Percentiles rank a stretch among this genome's conserved stretches.
These are phyloP conservation scores for Casuarina glauca DNA, from an alignment of 306 rosid species.

Conservation along the genomic window DNA sequence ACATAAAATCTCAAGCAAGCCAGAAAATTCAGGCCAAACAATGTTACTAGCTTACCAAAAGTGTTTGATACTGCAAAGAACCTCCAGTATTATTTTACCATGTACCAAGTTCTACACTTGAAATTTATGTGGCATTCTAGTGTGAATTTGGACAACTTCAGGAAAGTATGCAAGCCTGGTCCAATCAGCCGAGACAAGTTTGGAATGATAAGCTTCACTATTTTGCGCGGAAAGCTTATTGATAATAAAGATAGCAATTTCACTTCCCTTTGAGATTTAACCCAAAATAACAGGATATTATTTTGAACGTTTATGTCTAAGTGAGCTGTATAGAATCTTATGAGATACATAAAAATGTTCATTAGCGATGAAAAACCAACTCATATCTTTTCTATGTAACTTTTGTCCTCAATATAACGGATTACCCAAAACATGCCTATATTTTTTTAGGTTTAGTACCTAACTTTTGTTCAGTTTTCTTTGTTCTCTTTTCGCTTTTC, in stretches of 20 bases:
- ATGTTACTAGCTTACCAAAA: not conserved
- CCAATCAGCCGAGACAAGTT: not conserved
- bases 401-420: too few species aligned
- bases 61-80: not conserved
- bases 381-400: not conserved
- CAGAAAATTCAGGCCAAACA: not conserved
- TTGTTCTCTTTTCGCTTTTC: too few species aligned
- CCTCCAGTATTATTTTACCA: not conserved
- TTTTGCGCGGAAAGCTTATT: not conserved
- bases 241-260: not conserved
- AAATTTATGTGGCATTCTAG: not conserved
- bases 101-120: not conserved
- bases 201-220: not conserved
- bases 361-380: not conserved
- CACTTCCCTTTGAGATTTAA: not conserved
- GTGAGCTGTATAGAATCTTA: not conserved
- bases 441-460: too few species aligned
- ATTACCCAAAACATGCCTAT: too few species aligned
- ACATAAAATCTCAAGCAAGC: not conserved
- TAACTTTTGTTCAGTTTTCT: too few species aligned
- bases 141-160: not conserved
- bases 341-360: not conserved
- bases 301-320: not conserved
- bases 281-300: not conserved
- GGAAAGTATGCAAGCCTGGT: not conserved